phyloP scores from a whole-genome alignment of 2,329 filamentous ascomycete species.

The Fusarium heterosporum region DNA sequence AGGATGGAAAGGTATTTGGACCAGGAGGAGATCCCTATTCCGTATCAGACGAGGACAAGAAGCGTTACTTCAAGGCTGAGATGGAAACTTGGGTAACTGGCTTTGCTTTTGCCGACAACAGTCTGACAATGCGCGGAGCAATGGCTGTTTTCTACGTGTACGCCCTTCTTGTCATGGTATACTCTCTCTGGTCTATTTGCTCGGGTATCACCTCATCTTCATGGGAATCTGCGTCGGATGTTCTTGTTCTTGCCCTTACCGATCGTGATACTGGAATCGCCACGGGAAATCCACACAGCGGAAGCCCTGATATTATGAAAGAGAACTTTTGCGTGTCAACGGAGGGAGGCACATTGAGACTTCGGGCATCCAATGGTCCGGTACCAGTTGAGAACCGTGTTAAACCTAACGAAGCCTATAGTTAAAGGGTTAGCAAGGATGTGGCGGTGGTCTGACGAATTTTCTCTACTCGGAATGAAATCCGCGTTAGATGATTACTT shows the following conservation, averaged over 20 bases:
- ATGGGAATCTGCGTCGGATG: constrained; percentile 22
- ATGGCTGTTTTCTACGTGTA: constrained; percentile 26
- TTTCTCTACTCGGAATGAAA: too few relatives aligned
- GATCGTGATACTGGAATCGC: neutral
- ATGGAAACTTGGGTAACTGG: constrained; percentile 41
- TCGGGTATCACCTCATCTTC: constrained; percentile 19
- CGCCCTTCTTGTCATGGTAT: constrained; percentile 1
- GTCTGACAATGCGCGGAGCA: constrained; percentile 16
- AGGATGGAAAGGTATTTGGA: constrained; percentile 30
- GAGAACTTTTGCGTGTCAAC: constrained; percentile 16
- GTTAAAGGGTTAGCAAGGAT: neutral
- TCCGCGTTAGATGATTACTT: neutral
- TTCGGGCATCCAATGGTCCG: neutral
- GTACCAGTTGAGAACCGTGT: constrained; percentile 2
- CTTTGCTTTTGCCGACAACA: constrained; percentile 32
- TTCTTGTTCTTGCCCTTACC: constrained; percentile 12
- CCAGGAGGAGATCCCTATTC: constrained; percentile 32
- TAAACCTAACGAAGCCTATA: constrained; percentile 5
- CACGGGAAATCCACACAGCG: rapidly evolving
- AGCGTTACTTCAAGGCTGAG: constrained; percentile 12
- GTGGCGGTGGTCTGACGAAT: neutral
- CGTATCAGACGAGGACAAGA: constrained; percentile 16
- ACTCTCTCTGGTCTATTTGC: constrained; percentile 19
- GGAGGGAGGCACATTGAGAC: neutral
- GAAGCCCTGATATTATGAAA: neutral